Evolutionary conservation across 495 filamentous ascomycete genomes (phyloP).

Genomic region (Podospora fimiseda): DNA sequence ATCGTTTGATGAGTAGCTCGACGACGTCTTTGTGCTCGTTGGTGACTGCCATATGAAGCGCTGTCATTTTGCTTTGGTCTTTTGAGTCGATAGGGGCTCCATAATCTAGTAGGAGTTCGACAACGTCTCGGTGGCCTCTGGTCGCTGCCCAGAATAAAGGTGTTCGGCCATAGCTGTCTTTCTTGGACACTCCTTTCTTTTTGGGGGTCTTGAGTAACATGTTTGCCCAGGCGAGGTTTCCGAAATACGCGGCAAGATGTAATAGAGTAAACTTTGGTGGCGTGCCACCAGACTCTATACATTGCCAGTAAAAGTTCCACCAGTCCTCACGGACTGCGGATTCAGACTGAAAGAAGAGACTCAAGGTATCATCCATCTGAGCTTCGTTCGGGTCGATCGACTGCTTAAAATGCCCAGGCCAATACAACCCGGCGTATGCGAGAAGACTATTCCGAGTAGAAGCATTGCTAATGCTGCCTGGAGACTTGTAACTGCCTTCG

Average conservation of each 20-base stretch:
- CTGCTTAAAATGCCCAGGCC: background rate
- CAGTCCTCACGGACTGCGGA: background rate
- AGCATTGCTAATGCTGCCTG: background rate
- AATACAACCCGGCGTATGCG: background rate
- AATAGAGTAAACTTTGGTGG: background rate
- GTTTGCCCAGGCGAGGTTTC: background rate
- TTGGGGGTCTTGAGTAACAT: background rate
- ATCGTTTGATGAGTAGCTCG: background rate
- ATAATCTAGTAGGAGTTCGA: background rate
- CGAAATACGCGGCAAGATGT: background rate
- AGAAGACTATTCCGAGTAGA: background rate
- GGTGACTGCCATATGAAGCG: background rate
- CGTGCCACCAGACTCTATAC: background rate
- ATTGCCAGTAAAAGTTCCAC: background rate
- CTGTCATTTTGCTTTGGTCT: background rate
- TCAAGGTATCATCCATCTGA: background rate
- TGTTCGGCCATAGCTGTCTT: background rate
- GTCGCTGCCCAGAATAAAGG: background rate
- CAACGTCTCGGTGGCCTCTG: background rate
- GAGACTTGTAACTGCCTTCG: background rate
- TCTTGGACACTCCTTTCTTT: background rate
- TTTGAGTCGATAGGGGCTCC: background rate
- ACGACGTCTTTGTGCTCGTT: background rate
- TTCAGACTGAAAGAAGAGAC: background rate
- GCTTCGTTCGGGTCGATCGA: background rate